Base-by-base conservation (phyloP, 345 rosid genomes). In the Dimocarpus longan region DNA sequence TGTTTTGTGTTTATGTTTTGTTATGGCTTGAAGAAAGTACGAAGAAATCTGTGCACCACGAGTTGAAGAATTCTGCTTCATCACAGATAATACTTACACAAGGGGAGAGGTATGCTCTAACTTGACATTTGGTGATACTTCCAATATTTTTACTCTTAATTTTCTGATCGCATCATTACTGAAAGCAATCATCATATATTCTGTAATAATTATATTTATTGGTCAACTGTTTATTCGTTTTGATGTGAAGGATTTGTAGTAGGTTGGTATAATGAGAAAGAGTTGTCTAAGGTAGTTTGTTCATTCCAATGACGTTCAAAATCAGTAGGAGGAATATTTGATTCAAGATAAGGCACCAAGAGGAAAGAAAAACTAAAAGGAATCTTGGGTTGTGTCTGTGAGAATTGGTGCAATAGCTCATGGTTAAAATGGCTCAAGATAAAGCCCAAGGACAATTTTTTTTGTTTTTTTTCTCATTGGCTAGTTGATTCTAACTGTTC, bases 61-160 rank as follows among this genome's bases (percentile, higher is more conserved):
- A 64, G 93, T 92, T 77, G 98, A 95, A 85, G 99, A 93, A 73
- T 93, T 93, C 87, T 92, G 96, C 90, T 87, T 88, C 85, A 95
- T 95, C 83, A 93, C 99, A 22, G 99, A 92, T 86, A 93, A 88
- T 71, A 93, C 98, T 56, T 95, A 95, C 78, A 88, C 95, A 18
- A 95, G 76, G 85, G 87, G 40, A 83, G 93, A 95, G 92, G 99
- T 92, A 87, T 65, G 75, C 24, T 76, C 73, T 44, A 22, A 59
- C 60, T 44, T 15, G 37, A 62, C 62, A 44, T 60, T 60, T 10
- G 13, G 28, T 10, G 28, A 60, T 21, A n/a, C 28, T 60, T 60
- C 11, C 26, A 60, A n/a, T 21, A 22, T 9, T n/a, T 60, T 7
- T 19, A 26, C 22, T 19, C 65, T 21, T 54, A 15, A 54, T 19